Percentiles rank a stretch among this genome's conserved stretches.
These are phyloP conservation scores for Scheffersomyces titani DNA, from an alignment of 1,139 yeast species.

Conservation along the genomic window DNA sequence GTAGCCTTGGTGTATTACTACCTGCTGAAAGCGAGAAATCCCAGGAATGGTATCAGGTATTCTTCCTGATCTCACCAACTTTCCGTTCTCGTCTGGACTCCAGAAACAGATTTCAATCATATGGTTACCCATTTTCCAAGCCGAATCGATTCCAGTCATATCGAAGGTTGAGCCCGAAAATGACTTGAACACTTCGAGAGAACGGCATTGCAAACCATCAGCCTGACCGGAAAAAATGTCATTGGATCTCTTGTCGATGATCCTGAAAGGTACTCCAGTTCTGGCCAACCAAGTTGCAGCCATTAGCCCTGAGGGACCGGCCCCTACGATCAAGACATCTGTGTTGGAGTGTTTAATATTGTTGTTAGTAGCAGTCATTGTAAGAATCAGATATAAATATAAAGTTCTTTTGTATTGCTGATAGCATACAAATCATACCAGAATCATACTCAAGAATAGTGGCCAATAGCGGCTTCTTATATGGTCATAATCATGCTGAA, in stretches of 20 bases:
- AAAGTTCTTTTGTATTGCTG: background rate
- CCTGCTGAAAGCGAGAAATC: constrained; percentile 29
- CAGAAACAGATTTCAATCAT: constrained; percentile 27
- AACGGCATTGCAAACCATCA: constrained; percentile 24
- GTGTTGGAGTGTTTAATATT: constrained; percentile 21
- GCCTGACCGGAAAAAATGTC: constrained; percentile 36
- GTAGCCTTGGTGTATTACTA: constrained; percentile 33
- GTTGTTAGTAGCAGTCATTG: background rate
- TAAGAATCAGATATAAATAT: no score
- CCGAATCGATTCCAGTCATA: constrained; percentile 15
- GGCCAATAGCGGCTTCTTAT: background rate
- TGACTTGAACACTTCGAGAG: constrained; percentile 29
- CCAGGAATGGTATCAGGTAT: constrained; percentile 30
- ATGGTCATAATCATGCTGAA: background rate
- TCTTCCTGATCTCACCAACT: constrained; percentile 20
- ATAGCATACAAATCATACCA: background rate
- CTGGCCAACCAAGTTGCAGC: constrained; percentile 31
- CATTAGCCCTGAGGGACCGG: constrained; percentile 38
- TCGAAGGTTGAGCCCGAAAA: constrained; percentile 13
- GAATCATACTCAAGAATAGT: background rate
- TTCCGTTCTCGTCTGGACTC: constrained; percentile 21
- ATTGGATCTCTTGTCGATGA: constrained; percentile 30
- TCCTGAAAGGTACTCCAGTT: constrained; percentile 27
- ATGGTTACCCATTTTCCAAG: constrained; percentile 29
- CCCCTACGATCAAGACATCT: constrained; percentile 38